Evolutionary conservation across 805 yeast species (phyloP), one percentile per base, ranked within the genome.

Genomic region (Lipomyces yamanashiensis): DNA sequence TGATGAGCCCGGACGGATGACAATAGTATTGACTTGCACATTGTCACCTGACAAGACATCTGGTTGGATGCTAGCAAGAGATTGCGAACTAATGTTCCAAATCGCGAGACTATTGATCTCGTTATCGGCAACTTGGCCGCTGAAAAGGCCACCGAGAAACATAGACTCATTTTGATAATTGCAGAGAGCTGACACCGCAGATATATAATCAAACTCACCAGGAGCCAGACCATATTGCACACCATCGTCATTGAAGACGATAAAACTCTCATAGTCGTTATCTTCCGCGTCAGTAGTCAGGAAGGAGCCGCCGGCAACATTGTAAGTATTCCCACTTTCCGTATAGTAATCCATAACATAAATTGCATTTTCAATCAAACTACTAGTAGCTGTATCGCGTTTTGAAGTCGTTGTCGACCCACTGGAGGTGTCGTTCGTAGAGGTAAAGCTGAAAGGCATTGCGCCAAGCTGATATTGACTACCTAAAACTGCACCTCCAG

Each of bases 271-370:
- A 13, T 74, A 76, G 7, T 59, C 50, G 0, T 73, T 64, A 10
- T 70, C 73, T 40, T 74, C 71, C 3, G 45, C 15, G 41, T 33
- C 48, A 8, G 19, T 53, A 4, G 48, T 37, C 1, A 58, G 40
- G 70, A 87, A 86, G 2, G 76, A 74, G 21, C 93, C 95, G 8
- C 89, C 92, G 54, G 88, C 74, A 0, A 83, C 82, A 47, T 86
- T 76, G 10, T 28, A 55, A 2, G 17, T 13, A 5, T 45, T 34
- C n/a, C 81, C 64, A 0, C 86, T 73, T 12, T 77, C 77, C 72
- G 89, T 87, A 53, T 80, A 69, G 65, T 74, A 80, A 1, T 74
- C 67, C 13, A 83, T 85, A 57, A 73, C 66, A 55, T 73, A 67
- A 28, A 80, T 63, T 10, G 47, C 52, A n/a, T 50, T 41, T 15